Conservation (phyloP, 352 stramenopile species). For the Phytopythium ostracodes region DNA sequence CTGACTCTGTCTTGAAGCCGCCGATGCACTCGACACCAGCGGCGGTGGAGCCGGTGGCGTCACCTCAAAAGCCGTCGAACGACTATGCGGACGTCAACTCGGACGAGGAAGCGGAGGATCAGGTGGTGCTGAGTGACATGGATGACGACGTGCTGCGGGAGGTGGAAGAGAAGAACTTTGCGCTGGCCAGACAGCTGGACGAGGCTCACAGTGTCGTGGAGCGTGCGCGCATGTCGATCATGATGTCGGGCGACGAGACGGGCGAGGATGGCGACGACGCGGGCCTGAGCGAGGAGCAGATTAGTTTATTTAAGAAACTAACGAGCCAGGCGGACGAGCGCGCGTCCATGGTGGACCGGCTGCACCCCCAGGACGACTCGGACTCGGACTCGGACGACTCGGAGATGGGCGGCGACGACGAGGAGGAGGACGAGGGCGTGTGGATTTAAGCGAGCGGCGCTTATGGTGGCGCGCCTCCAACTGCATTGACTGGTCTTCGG, state of each 20-base stretch:
- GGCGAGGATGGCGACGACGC: conserved; percentile 49
- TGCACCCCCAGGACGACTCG: conserved; percentile 75
- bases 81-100: conserved; percentile 79
- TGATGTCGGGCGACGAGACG: conserved; percentile 67
- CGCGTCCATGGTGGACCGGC: conserved; percentile 77
- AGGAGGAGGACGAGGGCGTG: conserved; percentile 66
- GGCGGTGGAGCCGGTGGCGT: conserved; percentile 18
- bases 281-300: conserved; percentile 77
- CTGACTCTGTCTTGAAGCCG: conserved; percentile 13
- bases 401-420: conserved; percentile 39
- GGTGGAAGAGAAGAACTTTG: conserved; percentile 84
- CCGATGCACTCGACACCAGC: conserved; percentile 8
- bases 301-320: conserved; percentile 92
- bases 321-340: conserved; percentile 82
- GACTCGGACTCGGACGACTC: conserved; percentile 76
- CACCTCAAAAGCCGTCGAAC: conserved; percentile 39
- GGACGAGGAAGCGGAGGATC: conserved; percentile 78
- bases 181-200: conserved; percentile 72
- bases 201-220: conserved; percentile 83
- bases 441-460: conserved; percentile 64
- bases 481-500: neutral
- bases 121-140: conserved; percentile 62
- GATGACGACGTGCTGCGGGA: conserved; percentile 71
- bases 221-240: conserved; percentile 83
- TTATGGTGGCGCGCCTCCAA: neutral